Evolutionary conservation across 2,329 filamentous ascomycete species (phyloP), one percentile per base, ranked within the genome.

Genomic region (Aspergillus sp.): DNA sequence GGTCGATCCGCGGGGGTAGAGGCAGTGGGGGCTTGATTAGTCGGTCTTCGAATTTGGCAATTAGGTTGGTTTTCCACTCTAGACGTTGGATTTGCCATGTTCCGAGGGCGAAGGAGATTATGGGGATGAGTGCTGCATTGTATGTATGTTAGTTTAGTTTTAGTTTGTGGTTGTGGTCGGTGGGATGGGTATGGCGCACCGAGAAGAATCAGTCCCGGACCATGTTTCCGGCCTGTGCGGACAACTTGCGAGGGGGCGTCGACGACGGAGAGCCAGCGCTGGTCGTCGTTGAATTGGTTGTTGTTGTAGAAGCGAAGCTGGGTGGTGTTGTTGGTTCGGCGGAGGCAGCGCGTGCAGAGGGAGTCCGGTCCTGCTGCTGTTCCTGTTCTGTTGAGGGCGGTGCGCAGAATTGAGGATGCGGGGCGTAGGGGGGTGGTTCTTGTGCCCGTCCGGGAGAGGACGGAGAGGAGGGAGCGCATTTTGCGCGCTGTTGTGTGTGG

Each of bases 51-150:
- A 91, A 92, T 68, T 89, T 91, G 61, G 94, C 92, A 62, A 99
- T 88, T 11, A 99, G 83, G 49, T 96, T 90, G 3, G 92, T 92
- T 76, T 99, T 99, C 93, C 94, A 96, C 60, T 88, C 87, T 1
- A 99, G 85, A 10, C 95, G 90, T 75, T 96, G 87, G 57, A 99
- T 90, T 75, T 99, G 95, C 95, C 95, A 99, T 64, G 91, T 91
- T 30, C 95, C 95, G 15, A 99, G 87, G 57, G 83, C 81, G 76
- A 99, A 96, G 10, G 95, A 92, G 1, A 93, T 97, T 62, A 96
- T 78, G 52, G 95, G 95, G 70, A 99, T 98, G 55, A 96, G 79
- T 42, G 91, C 91, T 78, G 53, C 38, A 56, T 3, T n/a, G n/a
- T 3, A n/a, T n/a, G n/a, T 21, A n/a, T 17, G 48, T 67, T 50